Evolutionary conservation across 768 basidiomycete species (phyloP).

Genomic region (Tylopilus felleus): DNA sequence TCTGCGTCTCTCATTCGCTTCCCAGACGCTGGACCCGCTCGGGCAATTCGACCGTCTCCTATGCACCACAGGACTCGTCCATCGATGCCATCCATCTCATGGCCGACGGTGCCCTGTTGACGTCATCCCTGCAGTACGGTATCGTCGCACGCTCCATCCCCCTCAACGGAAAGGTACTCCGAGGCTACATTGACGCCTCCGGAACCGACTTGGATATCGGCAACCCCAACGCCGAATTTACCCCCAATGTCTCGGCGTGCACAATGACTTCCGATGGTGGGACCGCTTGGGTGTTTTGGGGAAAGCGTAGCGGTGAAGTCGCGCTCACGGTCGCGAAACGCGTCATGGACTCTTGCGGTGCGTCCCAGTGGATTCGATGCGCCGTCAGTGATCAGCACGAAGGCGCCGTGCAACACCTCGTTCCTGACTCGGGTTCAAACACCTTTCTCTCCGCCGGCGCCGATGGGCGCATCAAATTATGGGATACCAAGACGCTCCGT

Average conservation of each 20-base stretch:
- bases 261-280: conserved; percentile 58
- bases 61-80: conserved; percentile 58
- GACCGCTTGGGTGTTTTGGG: conserved; percentile 71
- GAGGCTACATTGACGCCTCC: conserved; percentile 66
- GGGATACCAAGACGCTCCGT: conserved; percentile 54
- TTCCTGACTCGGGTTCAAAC: conserved; percentile 43
- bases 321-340: conserved; percentile 54
- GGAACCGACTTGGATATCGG: conserved; percentile 59
- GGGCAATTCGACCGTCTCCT: conserved; percentile 54
- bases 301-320: conserved; percentile 65
- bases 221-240: conserved; percentile 74
- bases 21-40: conserved; percentile 70
- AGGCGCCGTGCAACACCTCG: conserved; percentile 53
- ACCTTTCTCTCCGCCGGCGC: conserved; percentile 50
- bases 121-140: conserved; percentile 64
- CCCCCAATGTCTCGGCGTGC: conserved; percentile 61
- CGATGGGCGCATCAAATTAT: conserved; percentile 72
- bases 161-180: conserved; percentile 62
- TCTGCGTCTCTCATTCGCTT: background rate
- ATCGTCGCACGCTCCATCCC: conserved; percentile 72
- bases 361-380: conserved; percentile 48
- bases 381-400: conserved; percentile 57
- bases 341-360: conserved; percentile 54
- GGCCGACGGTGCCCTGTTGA: conserved; percentile 51
- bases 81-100: conserved; percentile 62